Evolutionary conservation across 768 basidiomycete genomes (phyloP), one percentile per base, ranked within the genome.

Genomic region (Crassisporium funariophilum): DNA sequence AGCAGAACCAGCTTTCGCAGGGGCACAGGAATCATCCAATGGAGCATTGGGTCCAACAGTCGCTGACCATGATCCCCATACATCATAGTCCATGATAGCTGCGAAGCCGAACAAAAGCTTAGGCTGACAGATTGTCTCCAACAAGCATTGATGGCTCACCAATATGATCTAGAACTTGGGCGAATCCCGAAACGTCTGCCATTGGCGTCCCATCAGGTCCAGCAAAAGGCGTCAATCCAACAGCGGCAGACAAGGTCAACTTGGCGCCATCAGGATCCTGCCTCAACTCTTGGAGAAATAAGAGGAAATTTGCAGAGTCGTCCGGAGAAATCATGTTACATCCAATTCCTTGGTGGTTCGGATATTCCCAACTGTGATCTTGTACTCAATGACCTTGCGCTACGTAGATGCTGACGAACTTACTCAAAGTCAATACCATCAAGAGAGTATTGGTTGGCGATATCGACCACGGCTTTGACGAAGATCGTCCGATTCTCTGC

Each of bases 1-100:
- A 10, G 85, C 91, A 46, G 90, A 91, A 5, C 90, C 91, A 16
- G 74, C 69, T 51, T 86, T 81, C 35, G 76, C 61, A 27, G 81
- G 54, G 1, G 83, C 79, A 59, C 94, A 95, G 0, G 81, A 73
- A 67, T 94, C 84, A 25, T 79, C 68, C 15, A 95, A 76, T 6
- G 94, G 93, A 0, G 93, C 84, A 62, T 97, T 95, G 3, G 94
- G 84, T 2, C 92, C 94, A 40, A 82, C 72, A 59, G 77, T 56
- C 55, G 69, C 61, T 54, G 77, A 78, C 73, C 77, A 86, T 4
- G 69, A 65, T 4, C 75, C 75, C 60, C 61, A 69, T 15, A 84
- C 61, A 55, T 84, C 83, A 58, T 85, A 85, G 63, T 79, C 75
- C 83, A 85, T 85, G 50, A 85, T 66, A 41, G 69, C 79, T 83